Conservation (phyloP, 2,329 filamentous ascomycete species). For the Cladobotryum mycophilum region DNA sequence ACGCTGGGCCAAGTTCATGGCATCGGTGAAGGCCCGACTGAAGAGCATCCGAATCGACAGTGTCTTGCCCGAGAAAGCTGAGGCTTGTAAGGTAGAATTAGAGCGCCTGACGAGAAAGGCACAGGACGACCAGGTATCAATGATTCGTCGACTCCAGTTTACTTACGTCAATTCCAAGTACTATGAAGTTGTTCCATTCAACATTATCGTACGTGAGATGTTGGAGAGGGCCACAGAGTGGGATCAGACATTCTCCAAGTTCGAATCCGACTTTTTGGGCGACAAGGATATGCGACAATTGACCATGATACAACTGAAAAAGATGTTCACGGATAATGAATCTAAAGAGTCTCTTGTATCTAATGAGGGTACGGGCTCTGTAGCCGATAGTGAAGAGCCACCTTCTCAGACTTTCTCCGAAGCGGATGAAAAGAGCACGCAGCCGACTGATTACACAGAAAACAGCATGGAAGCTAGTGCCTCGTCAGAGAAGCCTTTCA, state of each 20-base stretch:
- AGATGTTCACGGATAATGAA: constrained; percentile 88
- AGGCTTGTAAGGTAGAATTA: constrained; percentile 75
- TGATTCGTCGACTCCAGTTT: constrained; percentile 75
- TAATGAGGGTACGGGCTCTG: constrained; percentile 58
- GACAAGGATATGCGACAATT: constrained; percentile 94
- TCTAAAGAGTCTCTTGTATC: constrained; percentile 69
- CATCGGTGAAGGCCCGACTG: constrained; percentile 75
- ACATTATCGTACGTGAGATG: constrained; percentile 80
- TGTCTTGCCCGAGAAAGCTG: constrained; percentile 78
- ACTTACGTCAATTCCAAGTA: constrained; percentile 92
- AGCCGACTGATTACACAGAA: constrained; percentile 35
- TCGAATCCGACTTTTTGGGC: constrained; percentile 88
- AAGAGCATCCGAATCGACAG: constrained; percentile 88
- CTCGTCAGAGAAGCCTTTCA: constrained; percentile 18
- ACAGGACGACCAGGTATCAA: constrained; percentile 70
- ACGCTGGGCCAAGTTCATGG: constrained; percentile 78
- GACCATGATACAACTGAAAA: constrained; percentile 86
- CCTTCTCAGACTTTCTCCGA: constrained; percentile 41
- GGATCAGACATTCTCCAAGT: constrained; percentile 85
- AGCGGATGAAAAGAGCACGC: constrained; percentile 40
- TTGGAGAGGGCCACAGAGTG: constrained; percentile 89
- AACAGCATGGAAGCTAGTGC: constrained; percentile 27
- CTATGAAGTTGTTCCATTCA: constrained; percentile 93
- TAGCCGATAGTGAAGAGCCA: constrained; percentile 44
- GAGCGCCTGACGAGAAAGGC: constrained; percentile 71